Evolutionary conservation across 352 stramenopile genomes (phyloP).

Genomic region (Phytophthora idaei): DNA sequence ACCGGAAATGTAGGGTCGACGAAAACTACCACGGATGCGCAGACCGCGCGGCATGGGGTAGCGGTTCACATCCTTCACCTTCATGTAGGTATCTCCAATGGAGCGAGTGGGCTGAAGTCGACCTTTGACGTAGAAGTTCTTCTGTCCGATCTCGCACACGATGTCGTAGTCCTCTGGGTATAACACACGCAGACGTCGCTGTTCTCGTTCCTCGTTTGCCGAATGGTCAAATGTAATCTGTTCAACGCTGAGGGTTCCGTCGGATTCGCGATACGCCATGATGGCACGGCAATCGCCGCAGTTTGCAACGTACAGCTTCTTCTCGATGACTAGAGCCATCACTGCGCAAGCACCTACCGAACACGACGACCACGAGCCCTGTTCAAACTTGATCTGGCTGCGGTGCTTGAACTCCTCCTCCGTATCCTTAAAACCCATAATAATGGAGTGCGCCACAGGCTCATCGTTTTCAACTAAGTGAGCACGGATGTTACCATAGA

Average conservation of each 20-base stretch:
- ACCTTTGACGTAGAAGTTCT: slow-evolving; percentile 79
- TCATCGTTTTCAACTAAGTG: slow-evolving; percentile 37
- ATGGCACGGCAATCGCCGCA: slow-evolving; percentile 73
- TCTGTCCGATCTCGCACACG: slow-evolving; percentile 66
- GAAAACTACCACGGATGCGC: slow-evolving; percentile 62
- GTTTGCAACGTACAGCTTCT: slow-evolving; percentile 64
- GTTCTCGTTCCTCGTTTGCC: slow-evolving; percentile 64
- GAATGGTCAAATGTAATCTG: slow-evolving; percentile 75
- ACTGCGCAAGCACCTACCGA: slow-evolving; percentile 70
- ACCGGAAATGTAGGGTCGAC: slow-evolving; percentile 63
- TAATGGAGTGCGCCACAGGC: slow-evolving; percentile 51
- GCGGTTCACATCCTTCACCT: slow-evolving; percentile 73
- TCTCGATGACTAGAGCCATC: slow-evolving; percentile 58
- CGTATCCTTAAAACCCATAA: slow-evolving; percentile 61
- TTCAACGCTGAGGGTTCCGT: slow-evolving; percentile 58
- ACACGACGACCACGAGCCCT: slow-evolving; percentile 60
- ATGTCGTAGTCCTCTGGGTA: slow-evolving; percentile 74
- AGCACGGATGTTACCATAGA: slow-evolving; percentile 62
- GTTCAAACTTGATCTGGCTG: slow-evolving; percentile 56
- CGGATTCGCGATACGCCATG: slow-evolving; percentile 61
- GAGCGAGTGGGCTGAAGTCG: slow-evolving; percentile 67
- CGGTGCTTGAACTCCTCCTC: slow-evolving; percentile 66
- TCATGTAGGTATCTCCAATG: slow-evolving; percentile 79
- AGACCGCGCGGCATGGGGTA: slow-evolving; percentile 65
- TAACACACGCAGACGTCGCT: slow-evolving; percentile 56